Evolutionary conservation across 1,139 yeast genomes (phyloP).

Genomic region (Ogataea hybrid): DNA sequence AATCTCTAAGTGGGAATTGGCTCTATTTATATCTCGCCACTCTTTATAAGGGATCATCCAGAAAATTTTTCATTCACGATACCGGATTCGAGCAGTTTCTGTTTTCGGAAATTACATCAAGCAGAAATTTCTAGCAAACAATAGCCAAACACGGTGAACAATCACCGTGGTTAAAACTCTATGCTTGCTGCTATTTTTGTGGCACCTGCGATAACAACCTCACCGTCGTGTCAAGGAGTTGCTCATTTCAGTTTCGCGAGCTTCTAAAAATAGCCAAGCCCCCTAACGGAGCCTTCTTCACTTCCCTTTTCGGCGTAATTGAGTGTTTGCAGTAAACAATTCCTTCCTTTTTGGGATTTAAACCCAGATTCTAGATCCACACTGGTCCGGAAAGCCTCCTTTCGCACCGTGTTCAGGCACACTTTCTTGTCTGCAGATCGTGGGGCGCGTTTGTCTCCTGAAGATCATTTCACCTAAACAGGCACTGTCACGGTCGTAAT

Average conservation of each 20-base stretch:
- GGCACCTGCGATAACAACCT: neutral
- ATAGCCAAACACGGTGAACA: constrained; percentile 1
- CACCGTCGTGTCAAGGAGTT: neutral
- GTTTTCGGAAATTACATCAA: constrained; percentile 2
- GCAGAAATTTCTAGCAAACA: constrained; percentile 4
- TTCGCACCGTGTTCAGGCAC: constrained; percentile 3
- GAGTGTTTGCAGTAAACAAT: neutral
- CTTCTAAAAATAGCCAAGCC: constrained; percentile 5
- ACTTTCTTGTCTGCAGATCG: neutral
- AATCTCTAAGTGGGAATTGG: neutral
- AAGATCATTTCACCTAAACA: neutral
- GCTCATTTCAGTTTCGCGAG: neutral
- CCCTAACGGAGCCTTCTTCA: neutral
- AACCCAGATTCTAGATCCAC: constrained; percentile 6
- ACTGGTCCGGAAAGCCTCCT: neutral
- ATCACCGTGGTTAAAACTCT: neutral
- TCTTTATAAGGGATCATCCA: constrained; percentile 1
- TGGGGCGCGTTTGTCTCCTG: neutral
- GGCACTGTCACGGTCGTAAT: neutral
- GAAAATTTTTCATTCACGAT: constrained; percentile 10
- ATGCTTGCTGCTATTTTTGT: constrained; percentile 1
- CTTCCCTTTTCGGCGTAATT: constrained; percentile 2
- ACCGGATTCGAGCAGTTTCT: constrained; percentile 2
- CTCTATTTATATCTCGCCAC: constrained; percentile 13
- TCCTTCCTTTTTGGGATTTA: constrained; percentile 2